phyloP scores from a whole-genome alignment of 208 protist species.

The Herpetomonas tarakana region DNA sequence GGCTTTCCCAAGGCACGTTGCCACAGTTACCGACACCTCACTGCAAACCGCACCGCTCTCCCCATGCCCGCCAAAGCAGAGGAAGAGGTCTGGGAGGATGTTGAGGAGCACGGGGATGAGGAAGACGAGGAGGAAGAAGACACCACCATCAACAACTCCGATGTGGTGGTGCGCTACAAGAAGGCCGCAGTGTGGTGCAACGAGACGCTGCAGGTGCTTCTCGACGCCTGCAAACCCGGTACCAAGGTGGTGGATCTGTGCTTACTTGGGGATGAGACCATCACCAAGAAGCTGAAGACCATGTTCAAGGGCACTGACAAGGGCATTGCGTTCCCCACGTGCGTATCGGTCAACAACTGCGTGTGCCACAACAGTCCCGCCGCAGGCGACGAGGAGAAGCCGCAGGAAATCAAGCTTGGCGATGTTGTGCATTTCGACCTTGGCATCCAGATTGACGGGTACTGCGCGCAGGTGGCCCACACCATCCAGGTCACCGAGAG shows the following conservation, averaged over 20 bases:
- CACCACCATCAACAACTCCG: conserved; percentile 92
- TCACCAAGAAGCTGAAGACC: conserved; percentile 81
- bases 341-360: conserved; percentile 98
- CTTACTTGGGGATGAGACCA: conserved; percentile 85
- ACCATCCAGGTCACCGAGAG: conserved; percentile 93
- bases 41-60: too few relatives aligned
- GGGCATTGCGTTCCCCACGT: conserved; percentile 99
- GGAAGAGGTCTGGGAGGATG: conserved; percentile 53
- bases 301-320: conserved; percentile 95
- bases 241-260: conserved; percentile 84
- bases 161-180: conserved; percentile 97
- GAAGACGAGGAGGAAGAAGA: conserved; percentile 91
- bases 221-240: conserved; percentile 85
- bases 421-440: conserved; percentile 99
- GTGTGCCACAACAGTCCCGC: conserved; percentile 98
- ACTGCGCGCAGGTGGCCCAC: conserved; percentile 95
- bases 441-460: conserved; percentile 98
- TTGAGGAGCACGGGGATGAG: conserved; percentile 39
- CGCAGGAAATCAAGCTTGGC: conserved; percentile 80
- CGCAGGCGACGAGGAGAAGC: conserved; percentile 59
- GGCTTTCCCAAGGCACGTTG: too few relatives aligned
- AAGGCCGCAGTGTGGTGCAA: conserved; percentile 95
- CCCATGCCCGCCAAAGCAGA: conserved; percentile 73
- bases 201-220: conserved; percentile 87
- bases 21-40: too few relatives aligned